Evolutionary conservation across 352 stramenopile species (phyloP).

Genomic region (Phytophthora foliorum): DNA sequence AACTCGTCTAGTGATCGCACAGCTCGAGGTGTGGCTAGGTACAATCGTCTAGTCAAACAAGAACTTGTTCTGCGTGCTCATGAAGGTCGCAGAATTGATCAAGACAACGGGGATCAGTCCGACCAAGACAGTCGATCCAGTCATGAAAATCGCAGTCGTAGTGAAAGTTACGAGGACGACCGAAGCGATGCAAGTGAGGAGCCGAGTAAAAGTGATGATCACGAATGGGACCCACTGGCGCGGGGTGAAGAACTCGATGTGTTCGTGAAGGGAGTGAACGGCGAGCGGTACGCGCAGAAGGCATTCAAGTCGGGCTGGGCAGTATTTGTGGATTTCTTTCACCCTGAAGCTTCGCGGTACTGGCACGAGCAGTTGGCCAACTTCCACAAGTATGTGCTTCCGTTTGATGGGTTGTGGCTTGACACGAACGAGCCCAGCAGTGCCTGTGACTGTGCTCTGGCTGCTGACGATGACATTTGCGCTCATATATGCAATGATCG

Average conservation of each 20-base stretch:
- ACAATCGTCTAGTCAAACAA: constrained; percentile 4
- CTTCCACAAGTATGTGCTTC: constrained; percentile 69
- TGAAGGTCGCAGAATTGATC: constrained; percentile 1
- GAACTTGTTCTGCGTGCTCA: not conserved
- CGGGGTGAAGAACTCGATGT: constrained; percentile 64
- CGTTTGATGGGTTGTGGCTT: constrained; percentile 89
- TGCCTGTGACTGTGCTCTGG: constrained; percentile 63
- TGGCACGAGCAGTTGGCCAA: constrained; percentile 72
- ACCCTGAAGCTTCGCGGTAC: constrained; percentile 73
- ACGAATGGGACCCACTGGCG: constrained; percentile 41
- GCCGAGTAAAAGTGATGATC: not conserved
- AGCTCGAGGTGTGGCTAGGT: constrained; percentile 7
- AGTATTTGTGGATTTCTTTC: constrained; percentile 88
- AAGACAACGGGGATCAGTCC: not conserved
- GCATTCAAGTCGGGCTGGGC: constrained; percentile 71
- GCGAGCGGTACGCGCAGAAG: constrained; percentile 74
- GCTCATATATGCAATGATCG: constrained; percentile 22
- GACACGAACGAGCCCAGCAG: constrained; percentile 86
- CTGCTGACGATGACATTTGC: constrained; percentile 51
- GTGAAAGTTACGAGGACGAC: constrained; percentile 4
- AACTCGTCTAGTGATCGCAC: constrained; percentile 19
- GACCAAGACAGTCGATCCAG: not conserved
- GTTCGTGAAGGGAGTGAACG: constrained; percentile 81
- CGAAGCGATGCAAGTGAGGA: not conserved
- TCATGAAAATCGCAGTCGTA: not conserved